Percentiles rank a stretch among this genome's conserved stretches.
Evolutionary conservation across 495 filamentous ascomycete genomes (phyloP).

Genomic region (Xeromyces bisporus): DNA sequence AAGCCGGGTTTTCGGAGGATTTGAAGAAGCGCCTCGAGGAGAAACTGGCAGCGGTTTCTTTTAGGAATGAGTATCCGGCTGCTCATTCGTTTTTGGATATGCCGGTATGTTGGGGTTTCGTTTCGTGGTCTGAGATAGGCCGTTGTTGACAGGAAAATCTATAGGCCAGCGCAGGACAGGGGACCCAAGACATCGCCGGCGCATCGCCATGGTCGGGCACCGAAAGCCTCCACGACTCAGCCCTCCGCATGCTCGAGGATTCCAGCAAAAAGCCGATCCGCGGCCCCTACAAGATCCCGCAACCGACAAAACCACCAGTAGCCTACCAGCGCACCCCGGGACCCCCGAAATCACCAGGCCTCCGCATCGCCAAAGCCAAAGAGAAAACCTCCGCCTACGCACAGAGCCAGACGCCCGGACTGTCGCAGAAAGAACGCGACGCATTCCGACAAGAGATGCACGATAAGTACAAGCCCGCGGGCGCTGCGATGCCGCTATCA

Average conservation of each 20-base stretch:
- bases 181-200: conserved; percentile 53
- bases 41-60: conserved; percentile 52
- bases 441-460: conserved; percentile 53
- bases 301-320: conserved; percentile 28
- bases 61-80: conserved; percentile 48
- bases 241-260: conserved; percentile 81
- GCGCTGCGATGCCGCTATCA: conserved; percentile 58
- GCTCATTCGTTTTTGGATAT: conserved; percentile 52
- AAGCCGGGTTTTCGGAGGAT: conserved; percentile 78
- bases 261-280: conserved; percentile 59
- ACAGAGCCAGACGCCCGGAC: conserved; percentile 36
- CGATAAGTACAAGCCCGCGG: conserved; percentile 60
- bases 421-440: conserved; percentile 55
- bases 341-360: conserved; percentile 28
- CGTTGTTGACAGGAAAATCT: too few species aligned
- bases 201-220: conserved; percentile 63
- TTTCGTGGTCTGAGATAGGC: too few species aligned
- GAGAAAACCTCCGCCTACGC: conserved; percentile 63
- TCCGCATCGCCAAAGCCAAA: conserved; percentile 55
- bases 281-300: conserved; percentile 32
- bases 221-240: conserved; percentile 55
- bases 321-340: conserved; percentile 42
- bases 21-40: conserved; percentile 59
- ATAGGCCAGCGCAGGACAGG: conserved; percentile 46
- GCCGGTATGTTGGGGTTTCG: conserved; percentile 37